Conservation (phyloP, 2,329 filamentous ascomycete species). For the Colletotrichum caudatum region DNA sequence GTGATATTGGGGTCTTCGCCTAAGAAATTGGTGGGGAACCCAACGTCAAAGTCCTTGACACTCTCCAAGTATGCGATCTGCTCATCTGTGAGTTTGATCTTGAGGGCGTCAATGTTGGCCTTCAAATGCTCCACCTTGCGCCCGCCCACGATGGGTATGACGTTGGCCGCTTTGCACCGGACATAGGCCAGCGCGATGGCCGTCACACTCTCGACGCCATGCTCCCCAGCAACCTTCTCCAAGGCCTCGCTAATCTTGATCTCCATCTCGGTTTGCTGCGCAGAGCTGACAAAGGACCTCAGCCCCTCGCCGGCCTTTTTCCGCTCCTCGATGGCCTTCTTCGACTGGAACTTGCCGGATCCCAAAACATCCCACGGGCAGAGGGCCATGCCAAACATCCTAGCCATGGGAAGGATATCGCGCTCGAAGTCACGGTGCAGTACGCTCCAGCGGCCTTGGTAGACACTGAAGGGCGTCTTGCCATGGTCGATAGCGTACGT, state of each 20-base stretch:
- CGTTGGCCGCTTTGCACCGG: conserved; percentile 62
- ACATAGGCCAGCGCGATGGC: conserved; percentile 68
- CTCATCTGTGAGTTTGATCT: conserved; percentile 60
- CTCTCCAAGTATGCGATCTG: conserved; percentile 68
- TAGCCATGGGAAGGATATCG: conserved; percentile 58
- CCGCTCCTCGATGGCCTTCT: conserved; percentile 50
- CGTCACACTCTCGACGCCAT: conserved; percentile 68
- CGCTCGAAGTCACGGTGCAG: conserved; percentile 53
- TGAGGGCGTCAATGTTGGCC: conserved; percentile 68
- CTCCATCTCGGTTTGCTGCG: conserved; percentile 61
- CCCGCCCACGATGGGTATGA: conserved; percentile 66
- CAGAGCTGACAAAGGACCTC: conserved; percentile 44
- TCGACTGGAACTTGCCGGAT: conserved; percentile 63
- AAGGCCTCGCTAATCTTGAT: conserved; percentile 67
- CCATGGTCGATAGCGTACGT: conserved; percentile 52
- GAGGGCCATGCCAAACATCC: conserved; percentile 61
- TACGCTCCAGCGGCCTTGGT: conserved; percentile 56
- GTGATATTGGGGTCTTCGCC: conserved; percentile 45
- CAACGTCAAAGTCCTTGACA: conserved; percentile 65
- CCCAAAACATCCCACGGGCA: conserved; percentile 71
- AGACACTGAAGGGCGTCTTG: conserved; percentile 54
- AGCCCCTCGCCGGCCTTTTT: conserved; percentile 54
- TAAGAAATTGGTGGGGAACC: conserved; percentile 64
- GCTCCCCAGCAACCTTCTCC: conserved; percentile 68
- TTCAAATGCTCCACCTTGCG: conserved; percentile 65